Evolutionary conservation across 768 basidiomycete genomes (phyloP).

Genomic region (Grammothele lineata): DNA sequence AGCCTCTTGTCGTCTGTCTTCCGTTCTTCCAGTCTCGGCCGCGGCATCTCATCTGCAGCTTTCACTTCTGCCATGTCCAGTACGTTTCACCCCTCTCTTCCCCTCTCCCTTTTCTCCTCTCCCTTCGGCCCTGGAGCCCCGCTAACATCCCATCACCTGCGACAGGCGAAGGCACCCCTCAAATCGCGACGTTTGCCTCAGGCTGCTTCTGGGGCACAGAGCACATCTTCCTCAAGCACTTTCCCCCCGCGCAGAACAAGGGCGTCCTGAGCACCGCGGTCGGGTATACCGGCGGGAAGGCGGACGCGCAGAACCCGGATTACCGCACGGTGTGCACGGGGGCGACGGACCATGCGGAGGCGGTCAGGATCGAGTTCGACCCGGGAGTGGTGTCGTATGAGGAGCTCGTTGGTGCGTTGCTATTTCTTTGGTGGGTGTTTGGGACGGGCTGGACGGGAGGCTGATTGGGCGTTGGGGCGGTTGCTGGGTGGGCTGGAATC

Average conservation of each 20-base stretch:
- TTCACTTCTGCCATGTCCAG: conserved; percentile 16
- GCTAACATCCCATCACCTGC: neutral
- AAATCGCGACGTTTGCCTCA: conserved; percentile 48
- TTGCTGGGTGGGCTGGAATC: neutral
- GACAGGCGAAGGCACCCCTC: conserved; percentile 28
- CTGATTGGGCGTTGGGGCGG: neutral
- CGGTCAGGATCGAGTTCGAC: conserved; percentile 83
- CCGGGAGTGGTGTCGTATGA: conserved; percentile 72
- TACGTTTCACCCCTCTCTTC: neutral
- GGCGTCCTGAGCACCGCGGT: conserved; percentile 73
- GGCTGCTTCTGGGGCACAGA: conserved; percentile 89
- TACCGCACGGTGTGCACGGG: conserved; percentile 81
- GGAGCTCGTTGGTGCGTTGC: conserved; percentile 77
- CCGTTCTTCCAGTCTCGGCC: conserved; percentile 1
- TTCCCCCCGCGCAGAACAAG: conserved; percentile 64
- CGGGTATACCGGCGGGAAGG: conserved; percentile 75
- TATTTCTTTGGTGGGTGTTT: neutral
- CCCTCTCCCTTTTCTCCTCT: neutral
- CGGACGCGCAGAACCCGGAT: conserved; percentile 47
- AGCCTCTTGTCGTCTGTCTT: conserved; percentile 7
- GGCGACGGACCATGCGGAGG: conserved; percentile 84
- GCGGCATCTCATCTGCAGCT: conserved; percentile 6
- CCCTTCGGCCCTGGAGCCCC: no score
- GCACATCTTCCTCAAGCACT: conserved; percentile 80
- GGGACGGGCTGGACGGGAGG: neutral